These are phyloP conservation scores for Artemisia tridentata DNA, from an alignment of 129 eudicot genomes.

Conservation along the genomic window DNA sequence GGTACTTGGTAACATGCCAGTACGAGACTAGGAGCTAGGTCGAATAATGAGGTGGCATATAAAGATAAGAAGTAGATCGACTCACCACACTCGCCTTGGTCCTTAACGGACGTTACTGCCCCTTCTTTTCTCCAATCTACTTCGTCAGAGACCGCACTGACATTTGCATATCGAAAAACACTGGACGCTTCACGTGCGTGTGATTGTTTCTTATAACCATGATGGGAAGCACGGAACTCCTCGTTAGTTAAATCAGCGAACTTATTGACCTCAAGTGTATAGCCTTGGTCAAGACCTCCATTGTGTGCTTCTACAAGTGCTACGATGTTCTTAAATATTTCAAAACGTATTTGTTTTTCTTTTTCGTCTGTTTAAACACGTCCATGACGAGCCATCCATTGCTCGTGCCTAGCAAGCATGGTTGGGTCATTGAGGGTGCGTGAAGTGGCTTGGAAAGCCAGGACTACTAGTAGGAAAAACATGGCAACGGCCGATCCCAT, in stretches of 20 bases:
- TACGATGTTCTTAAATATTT: constrained; percentile 47
- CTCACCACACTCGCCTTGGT: constrained; percentile 50
- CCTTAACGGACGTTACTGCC: constrained; percentile 46
- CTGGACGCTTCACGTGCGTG: neutral
- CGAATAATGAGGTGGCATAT: too few relatives aligned
- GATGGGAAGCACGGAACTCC: constrained; percentile 43
- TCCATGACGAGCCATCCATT: constrained; percentile 40
- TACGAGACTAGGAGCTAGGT: too few relatives aligned
- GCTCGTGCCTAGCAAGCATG: constrained; percentile 35
- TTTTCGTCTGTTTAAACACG: constrained; percentile 31
- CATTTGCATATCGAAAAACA: constrained; percentile 38
- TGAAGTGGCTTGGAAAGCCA: constrained; percentile 30
- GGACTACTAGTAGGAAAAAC: constrained; percentile 16
- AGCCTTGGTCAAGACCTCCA: constrained; percentile 15
- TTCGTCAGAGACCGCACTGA: constrained; percentile 29
- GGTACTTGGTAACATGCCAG: too few relatives aligned
- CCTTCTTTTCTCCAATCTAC: constrained; percentile 57
- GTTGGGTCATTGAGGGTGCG: constrained; percentile 33
- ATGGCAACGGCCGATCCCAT: constrained; percentile 10
- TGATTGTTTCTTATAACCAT: constrained; percentile 27
- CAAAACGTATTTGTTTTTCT: constrained; percentile 38
- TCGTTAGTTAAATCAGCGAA: constrained; percentile 55
- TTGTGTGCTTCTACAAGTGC: constrained; percentile 39
- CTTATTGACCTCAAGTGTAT: constrained; percentile 37
- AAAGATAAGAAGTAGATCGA: neutral